These are phyloP conservation scores for Mycena pura DNA, from an alignment of 768 basidiomycete species.

Conservation along the genomic window DNA sequence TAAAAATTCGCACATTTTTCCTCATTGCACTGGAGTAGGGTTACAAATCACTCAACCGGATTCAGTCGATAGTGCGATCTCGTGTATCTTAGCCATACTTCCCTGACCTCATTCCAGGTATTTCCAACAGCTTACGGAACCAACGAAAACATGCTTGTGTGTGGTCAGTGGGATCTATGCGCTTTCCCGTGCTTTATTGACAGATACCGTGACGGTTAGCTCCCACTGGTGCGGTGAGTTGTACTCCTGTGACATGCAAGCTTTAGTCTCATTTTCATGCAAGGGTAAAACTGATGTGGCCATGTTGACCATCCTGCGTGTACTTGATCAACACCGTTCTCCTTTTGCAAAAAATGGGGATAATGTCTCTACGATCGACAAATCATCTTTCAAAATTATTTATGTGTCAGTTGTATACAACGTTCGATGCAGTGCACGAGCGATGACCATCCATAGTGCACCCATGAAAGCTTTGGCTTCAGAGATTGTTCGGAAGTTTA, in stretches of 20 bases:
- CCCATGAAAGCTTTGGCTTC: conserved; percentile 99
- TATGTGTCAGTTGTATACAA: conserved; percentile 72
- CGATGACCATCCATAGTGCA: conserved; percentile 65
- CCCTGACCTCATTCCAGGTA: conserved; percentile 8
- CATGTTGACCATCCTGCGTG: conserved; percentile 90
- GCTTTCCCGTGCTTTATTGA: background rate
- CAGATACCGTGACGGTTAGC: conserved; percentile 60
- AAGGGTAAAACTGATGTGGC: conserved; percentile 99
- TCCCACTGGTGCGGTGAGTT: conserved; percentile 93
- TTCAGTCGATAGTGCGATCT: conserved; percentile 87
- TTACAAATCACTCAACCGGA: conserved; percentile 86
- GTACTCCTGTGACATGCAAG: conserved; percentile 16
- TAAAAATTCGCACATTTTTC: background rate
- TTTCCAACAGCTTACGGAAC: conserved; percentile 93
- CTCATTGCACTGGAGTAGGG: conserved; percentile 55
- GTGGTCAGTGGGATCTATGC: conserved; percentile 58
- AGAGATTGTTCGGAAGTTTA: conserved; percentile 92
- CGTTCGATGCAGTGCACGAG: background rate
- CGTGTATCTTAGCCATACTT: background rate
- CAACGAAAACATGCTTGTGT: conserved; percentile 96
- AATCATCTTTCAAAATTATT: conserved; percentile 90
- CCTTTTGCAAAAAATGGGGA: conserved; percentile 35
- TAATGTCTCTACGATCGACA: conserved; percentile 60
- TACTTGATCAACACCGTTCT: conserved; percentile 72
- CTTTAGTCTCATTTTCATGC: conserved; percentile 1